Conservation (phyloP, 1,139 yeast genomes). For the Kodamaea anthophila region DNA sequence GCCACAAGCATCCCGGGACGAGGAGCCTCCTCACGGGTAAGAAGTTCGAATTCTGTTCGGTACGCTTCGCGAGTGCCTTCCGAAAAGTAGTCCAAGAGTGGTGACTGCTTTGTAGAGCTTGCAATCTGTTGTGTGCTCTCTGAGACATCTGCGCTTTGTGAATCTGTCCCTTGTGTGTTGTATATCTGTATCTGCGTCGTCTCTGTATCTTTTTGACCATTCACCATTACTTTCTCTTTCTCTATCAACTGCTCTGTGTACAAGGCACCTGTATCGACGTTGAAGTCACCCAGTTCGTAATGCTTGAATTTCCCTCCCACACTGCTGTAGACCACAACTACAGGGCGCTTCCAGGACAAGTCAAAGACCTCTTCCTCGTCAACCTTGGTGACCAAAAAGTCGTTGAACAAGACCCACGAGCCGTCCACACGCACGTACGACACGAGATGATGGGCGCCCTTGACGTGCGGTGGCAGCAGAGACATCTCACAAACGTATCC, state of each 20-base stretch:
- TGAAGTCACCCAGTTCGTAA: slow-evolving; percentile 13
- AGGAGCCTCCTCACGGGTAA: slow-evolving; percentile 68
- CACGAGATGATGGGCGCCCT: slow-evolving; percentile 52
- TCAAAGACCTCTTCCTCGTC: slow-evolving; percentile 70
- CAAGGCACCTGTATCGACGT: slow-evolving; percentile 57
- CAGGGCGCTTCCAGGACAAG: slow-evolving; percentile 81
- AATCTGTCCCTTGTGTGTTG: no score
- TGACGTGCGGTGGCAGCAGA: slow-evolving; percentile 43
- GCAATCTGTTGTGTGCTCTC: neutral
- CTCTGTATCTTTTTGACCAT: no score
- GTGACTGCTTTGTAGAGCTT: no score
- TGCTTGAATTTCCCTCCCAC: slow-evolving; percentile 2
- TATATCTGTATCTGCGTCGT: no score
- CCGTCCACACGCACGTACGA: slow-evolving; percentile 49
- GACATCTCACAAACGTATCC: slow-evolving; percentile 69
- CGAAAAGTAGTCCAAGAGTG: slow-evolving; percentile 59
- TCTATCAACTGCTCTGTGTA: slow-evolving; percentile 32
- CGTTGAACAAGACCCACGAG: slow-evolving; percentile 85
- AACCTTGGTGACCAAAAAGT: slow-evolving; percentile 79
- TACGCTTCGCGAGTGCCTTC: slow-evolving; percentile 58
- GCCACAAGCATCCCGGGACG: slow-evolving; percentile 74
- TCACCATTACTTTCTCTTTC: no score
- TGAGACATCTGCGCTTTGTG: neutral
- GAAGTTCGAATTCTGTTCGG: slow-evolving; percentile 56
- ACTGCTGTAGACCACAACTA: slow-evolving; percentile 54